Evolutionary conservation across 2,329 filamentous ascomycete genomes (phyloP).

Genomic region (Verticillium longisporum): DNA sequence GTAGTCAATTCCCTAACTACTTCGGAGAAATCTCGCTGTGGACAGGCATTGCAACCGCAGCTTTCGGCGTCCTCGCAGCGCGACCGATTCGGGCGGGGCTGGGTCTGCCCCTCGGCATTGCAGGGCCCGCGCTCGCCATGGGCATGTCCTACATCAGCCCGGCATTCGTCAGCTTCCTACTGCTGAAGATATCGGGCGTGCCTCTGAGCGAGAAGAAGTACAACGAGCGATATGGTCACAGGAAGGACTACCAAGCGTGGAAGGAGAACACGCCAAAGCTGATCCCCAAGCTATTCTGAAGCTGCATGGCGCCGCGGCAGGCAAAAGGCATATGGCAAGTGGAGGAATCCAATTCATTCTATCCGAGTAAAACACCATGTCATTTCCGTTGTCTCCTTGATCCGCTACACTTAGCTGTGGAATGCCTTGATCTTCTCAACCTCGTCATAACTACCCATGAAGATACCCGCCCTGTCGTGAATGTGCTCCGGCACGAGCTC

Average conservation of each 20-base stretch:
- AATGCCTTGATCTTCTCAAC: slow-evolving; percentile 89
- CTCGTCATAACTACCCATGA: slow-evolving; percentile 90
- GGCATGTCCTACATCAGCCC: slow-evolving; percentile 52
- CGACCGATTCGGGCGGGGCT: slow-evolving; percentile 50
- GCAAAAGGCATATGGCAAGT: not conserved
- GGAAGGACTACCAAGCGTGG: slow-evolving; percentile 62
- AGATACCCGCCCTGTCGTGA: slow-evolving; percentile 92
- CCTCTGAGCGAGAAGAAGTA: slow-evolving; percentile 65
- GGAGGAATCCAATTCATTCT: not conserved
- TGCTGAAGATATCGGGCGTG: slow-evolving; percentile 57
- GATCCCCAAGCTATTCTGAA: slow-evolving; percentile 49
- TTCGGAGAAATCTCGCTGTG: slow-evolving; percentile 66
- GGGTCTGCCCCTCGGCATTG: slow-evolving; percentile 39
- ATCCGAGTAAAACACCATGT: not conserved
- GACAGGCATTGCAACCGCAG: slow-evolving; percentile 57
- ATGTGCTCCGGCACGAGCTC: slow-evolving; percentile 85
- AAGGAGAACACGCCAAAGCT: slow-evolving; percentile 60
- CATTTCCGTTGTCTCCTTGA: not conserved
- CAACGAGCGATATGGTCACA: slow-evolving; percentile 54
- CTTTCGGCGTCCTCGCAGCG: slow-evolving; percentile 48
- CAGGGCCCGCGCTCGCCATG: slow-evolving; percentile 20
- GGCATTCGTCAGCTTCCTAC: slow-evolving; percentile 55
- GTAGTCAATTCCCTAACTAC: slow-evolving; percentile 59
- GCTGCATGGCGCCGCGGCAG: not conserved
- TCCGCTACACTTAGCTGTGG: slow-evolving; percentile 46